Percentiles rank a stretch among this genome's conserved stretches.
Conservation (phyloP, 1,284 basidiomycete genomes). For the Xerocomus minutiporus region DNA sequence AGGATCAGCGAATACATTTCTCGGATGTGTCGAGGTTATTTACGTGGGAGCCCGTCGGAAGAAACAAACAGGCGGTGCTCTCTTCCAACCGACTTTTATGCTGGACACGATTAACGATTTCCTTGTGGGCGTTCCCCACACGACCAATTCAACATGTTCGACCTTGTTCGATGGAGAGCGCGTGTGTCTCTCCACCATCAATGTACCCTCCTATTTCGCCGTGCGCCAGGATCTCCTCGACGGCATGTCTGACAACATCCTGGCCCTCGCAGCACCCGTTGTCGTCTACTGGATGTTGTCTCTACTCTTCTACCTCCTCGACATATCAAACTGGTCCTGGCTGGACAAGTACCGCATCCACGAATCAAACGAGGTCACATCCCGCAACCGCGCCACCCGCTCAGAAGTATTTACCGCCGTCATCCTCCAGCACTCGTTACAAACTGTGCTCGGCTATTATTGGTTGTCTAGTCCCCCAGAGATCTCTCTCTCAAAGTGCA, state of each 20-base stretch:
- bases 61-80: not conserved
- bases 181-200: constrained; percentile 24
- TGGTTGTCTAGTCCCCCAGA: constrained; percentile 56
- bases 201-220: constrained; percentile 61
- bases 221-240: constrained; percentile 51
- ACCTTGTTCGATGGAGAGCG: constrained; percentile 25
- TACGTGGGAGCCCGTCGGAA: constrained; percentile 14
- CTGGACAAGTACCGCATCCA: constrained; percentile 87
- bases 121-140: constrained; percentile 3
- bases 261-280: constrained; percentile 75
- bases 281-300: constrained; percentile 87
- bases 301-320: constrained; percentile 78
- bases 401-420: constrained; percentile 75
- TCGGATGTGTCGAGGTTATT: not conserved
- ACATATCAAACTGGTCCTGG: constrained; percentile 70
- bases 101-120: constrained; percentile 8
- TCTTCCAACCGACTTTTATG: constrained; percentile 1
- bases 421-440: constrained; percentile 79
- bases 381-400: constrained; percentile 74
- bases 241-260: constrained; percentile 65
- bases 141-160: constrained; percentile 25
- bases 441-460: constrained; percentile 71
- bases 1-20: constrained; percentile 16
- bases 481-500: constrained; percentile 39
- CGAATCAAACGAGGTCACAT: constrained; percentile 75